A percentile compares a stretch with the other conserved stretches of the same genome.
Conservation (phyloP, 2,329 filamentous ascomycete genomes). For the Botrytis tulipae region DNA sequence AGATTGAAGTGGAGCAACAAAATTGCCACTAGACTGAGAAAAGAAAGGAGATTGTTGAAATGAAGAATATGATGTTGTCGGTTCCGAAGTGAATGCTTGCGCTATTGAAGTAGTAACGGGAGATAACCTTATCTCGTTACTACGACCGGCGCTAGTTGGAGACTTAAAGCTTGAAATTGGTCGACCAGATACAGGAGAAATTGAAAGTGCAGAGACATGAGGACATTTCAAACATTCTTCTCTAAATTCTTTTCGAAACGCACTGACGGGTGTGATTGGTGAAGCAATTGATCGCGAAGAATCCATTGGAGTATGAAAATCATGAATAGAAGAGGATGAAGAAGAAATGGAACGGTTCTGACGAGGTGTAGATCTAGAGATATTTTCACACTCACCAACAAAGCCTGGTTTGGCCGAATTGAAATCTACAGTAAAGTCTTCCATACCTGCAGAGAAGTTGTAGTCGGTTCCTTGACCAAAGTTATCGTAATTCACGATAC, state of each 20-base stretch:
- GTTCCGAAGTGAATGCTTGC: conserved; percentile 27
- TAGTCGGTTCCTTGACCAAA: conserved; percentile 36
- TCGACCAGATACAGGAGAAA: conserved; percentile 35
- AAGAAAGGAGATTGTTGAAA: conserved; percentile 47
- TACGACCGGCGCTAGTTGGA: conserved; percentile 28
- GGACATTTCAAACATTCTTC: conserved; percentile 40
- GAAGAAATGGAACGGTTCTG: conserved; percentile 30
- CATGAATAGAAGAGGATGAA: conserved; percentile 34
- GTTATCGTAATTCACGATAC: conserved; percentile 36
- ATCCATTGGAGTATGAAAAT: conserved; percentile 31
- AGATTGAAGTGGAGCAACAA: conserved; percentile 51
- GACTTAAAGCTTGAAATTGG: conserved; percentile 32
- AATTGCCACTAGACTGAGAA: conserved; percentile 53
- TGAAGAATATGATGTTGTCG: conserved; percentile 26
- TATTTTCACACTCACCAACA: conserved; percentile 46
- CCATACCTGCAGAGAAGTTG: conserved; percentile 38
- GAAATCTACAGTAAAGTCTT: conserved; percentile 41
- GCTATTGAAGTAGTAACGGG: conserved; percentile 23
- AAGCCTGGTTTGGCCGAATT: conserved; percentile 43
- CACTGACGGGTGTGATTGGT: conserved; percentile 34
- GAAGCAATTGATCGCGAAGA: conserved; percentile 33
- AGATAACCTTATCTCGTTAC: conserved; percentile 32
- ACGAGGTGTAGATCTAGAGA: conserved; percentile 40
- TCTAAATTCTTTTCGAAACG: conserved; percentile 25
- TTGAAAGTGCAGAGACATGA: conserved; percentile 39